Base-by-base conservation (phyloP, 2,329 filamentous ascomycete species). In the Pseudocercospora crystallina region DNA sequence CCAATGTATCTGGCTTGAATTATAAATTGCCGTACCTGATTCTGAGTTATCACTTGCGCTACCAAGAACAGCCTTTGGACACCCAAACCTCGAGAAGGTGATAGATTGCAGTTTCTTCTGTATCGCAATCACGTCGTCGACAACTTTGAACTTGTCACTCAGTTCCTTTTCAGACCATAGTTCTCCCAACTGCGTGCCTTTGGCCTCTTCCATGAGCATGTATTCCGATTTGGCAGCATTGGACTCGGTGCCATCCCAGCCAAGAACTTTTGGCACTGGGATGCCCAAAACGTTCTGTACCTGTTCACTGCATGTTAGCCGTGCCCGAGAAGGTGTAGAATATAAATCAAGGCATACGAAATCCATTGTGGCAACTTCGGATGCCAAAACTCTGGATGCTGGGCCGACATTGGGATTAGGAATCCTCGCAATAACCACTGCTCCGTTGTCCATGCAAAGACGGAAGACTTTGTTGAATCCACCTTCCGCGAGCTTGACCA, bases 11-110 rank as follows among this genome's bases (percentile, higher is more conserved):
- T 10, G 42, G 61, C 29, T 60, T 58, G 47, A 65, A 72, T 54
- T 72, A 73, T 42, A 74, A 57, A 53, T 61, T 71, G 4, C 72
- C 69, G 59, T 69, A 71, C 30, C 70, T 71, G 44, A 13, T 37
- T 5, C 40, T 44, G 7, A 44, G 33, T 32, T 34, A 26, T n/a
- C 5, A 13, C 11, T 8, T 44, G 17, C 32, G 36, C 35, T 17
- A 41, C 20, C 26, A 31, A 20, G n/a, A 5, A 58, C 36, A 58
- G 58, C 47, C 47, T 37, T 53, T 45, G 52, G 33, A 56, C 32
- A 44, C 31, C 53, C 61, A 47, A 57, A 73, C 70, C 58, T 44
- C 35, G 61, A 64, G 37, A 73, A 70, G 26, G 63, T 66, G 12
- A 70, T 41, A 2, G 65, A 67, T 17, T 70, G 54, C 46, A 73